Evolutionary conservation across 192 early-diverging fungal genomes (phyloP), one percentile per base, ranked within the genome.

Genomic region (Mortierella alpina): DNA sequence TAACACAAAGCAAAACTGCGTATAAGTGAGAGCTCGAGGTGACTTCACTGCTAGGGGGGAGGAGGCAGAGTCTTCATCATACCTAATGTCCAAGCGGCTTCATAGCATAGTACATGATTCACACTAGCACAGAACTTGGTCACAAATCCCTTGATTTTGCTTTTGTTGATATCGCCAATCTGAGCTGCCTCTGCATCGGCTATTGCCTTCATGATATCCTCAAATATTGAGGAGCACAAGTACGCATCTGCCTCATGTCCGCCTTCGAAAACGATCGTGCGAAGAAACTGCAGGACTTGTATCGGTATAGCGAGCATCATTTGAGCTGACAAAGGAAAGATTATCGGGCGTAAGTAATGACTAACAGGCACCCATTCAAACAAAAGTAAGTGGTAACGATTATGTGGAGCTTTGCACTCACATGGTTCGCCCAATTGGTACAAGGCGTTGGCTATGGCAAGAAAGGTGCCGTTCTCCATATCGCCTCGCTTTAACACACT

Each of bases 1-100:
- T 80, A 59, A 42, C 14, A 45, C 5, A 51, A 51, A 31, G 15
- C 18, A 22, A 54, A 31, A 13, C 45, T 11, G 47, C 17, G 47
- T 11, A 62, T 4, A 14, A 62, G 45, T 4, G 15, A 6, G 10
- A 23, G 22, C 55, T 14, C 7, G 15, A 46, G 20, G 41, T 7
- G 7, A 2, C 42, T 44, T 6, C 13, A 60, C 17, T 41, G 15
- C 18, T 5, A 39, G 49, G 49, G 12, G 49, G 17, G 4, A 14
- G 17, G 41, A 12, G 59, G 11, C 40, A 11, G 14, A 11, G 14
- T 60, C 1, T 44, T 49, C 15, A 54, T 23, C 0, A 56, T 66
- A 80, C 77, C 77, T 68, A 66, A 45, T 20, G 62, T 65, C 77
- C 77, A 80, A 10, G 77, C 77, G 4, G 77, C 69, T 18, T 80